These are phyloP conservation scores for Tulasnella sp. DNA, from an alignment of 768 basidiomycete species.

Conservation along the genomic window DNA sequence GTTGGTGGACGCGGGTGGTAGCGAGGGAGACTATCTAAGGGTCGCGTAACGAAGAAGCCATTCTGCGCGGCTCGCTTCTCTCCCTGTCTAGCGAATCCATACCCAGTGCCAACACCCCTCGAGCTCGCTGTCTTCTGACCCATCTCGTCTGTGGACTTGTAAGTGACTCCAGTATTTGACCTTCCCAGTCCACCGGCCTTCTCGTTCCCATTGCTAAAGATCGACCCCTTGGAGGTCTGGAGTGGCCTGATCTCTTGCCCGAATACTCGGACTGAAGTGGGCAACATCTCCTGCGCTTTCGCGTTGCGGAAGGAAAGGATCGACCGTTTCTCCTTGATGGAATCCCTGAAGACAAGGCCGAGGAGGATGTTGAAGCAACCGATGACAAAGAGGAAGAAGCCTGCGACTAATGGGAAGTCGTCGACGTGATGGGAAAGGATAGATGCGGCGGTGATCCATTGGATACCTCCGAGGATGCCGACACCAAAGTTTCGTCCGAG, in stretches of 20 bases:
- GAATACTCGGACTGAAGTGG: not conserved
- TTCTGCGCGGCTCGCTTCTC: slow-evolving; percentile 59
- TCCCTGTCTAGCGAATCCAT: slow-evolving; percentile 72
- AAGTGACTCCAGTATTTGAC: slow-evolving; percentile 30
- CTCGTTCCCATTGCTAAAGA: slow-evolving; percentile 14
- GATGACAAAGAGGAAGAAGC: slow-evolving; percentile 83
- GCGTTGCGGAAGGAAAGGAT: slow-evolving; percentile 43
- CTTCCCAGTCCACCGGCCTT: slow-evolving; percentile 20
- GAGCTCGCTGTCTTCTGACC: slow-evolving; percentile 27
- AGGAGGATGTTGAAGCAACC: slow-evolving; percentile 82
- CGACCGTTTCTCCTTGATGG: slow-evolving; percentile 50
- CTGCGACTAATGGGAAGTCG: slow-evolving; percentile 79
- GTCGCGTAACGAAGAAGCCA: slow-evolving; percentile 54
- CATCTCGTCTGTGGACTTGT: slow-evolving; percentile 25
- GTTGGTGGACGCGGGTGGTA: slow-evolving; percentile 26
- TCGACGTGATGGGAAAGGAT: slow-evolving; percentile 57
- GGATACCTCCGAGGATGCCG: slow-evolving; percentile 77
- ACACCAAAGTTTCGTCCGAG: slow-evolving; percentile 76
- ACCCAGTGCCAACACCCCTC: slow-evolving; percentile 30
- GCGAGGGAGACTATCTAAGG: slow-evolving; percentile 50
- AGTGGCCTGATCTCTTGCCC: slow-evolving; percentile 8
- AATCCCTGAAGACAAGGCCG: slow-evolving; percentile 54
- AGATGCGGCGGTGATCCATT: slow-evolving; percentile 63
- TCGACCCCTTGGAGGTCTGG: not conserved
- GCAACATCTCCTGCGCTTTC: slow-evolving; percentile 13